Conservation (phyloP, 305 asterid species). For the Fraxinus paxiana region DNA sequence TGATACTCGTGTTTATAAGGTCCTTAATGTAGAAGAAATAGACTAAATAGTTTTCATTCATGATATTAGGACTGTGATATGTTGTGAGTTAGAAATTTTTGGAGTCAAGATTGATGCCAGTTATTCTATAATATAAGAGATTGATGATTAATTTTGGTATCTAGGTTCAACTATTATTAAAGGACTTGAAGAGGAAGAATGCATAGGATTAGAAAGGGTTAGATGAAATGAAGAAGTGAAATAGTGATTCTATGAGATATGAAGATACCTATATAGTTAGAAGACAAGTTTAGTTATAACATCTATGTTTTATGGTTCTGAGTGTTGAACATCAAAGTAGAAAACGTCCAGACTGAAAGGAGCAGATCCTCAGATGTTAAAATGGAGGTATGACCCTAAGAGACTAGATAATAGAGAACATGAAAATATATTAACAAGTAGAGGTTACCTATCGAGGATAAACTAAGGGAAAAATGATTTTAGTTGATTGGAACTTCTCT, state of each 20-base stretch:
- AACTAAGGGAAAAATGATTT: background rate
- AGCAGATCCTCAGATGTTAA: background rate
- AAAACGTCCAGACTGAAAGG: background rate
- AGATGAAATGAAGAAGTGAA: background rate
- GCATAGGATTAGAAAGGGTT: background rate
- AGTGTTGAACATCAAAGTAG: background rate
- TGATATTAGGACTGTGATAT: background rate
- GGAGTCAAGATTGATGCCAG: background rate
- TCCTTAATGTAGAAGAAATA: background rate
- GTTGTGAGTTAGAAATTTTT: background rate
- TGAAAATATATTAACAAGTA: background rate
- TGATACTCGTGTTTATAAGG: background rate
- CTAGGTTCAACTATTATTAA: background rate
- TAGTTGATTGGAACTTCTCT: background rate
- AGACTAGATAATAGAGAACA: background rate
- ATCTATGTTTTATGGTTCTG: background rate
- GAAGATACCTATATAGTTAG: background rate
- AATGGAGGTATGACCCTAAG: background rate
- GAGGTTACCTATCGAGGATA: background rate
- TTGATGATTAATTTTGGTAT: background rate
- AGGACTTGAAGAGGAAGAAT: background rate
- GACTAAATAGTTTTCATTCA: background rate
- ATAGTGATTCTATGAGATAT: background rate
- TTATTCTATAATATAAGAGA: background rate
- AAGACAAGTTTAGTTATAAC: background rate